Percentiles rank a stretch among this genome's conserved stretches.
Evolutionary conservation across 352 stramenopile species (phyloP).

Genomic region (Pythium vanterpoolii): DNA sequence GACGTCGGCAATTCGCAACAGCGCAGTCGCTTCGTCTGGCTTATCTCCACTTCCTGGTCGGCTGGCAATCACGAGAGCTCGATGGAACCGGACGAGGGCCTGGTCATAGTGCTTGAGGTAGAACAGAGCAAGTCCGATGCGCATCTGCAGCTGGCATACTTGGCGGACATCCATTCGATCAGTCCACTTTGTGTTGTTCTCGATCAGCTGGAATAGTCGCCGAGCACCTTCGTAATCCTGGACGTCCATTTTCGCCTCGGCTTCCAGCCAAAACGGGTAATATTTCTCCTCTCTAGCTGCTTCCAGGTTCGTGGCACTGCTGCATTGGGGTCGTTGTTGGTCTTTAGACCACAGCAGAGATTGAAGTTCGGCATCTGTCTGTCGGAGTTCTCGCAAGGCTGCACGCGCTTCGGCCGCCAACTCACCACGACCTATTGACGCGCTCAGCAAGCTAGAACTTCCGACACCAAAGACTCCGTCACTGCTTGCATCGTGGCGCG

Average conservation of each 20-base stretch:
- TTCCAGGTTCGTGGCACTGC: background rate
- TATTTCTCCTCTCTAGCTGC: slow-evolving; percentile 33
- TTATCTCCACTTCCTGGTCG: slow-evolving; percentile 21
- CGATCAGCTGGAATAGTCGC: slow-evolving; percentile 38
- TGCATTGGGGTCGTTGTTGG: slow-evolving; percentile 30
- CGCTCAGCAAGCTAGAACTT: slow-evolving; percentile 44
- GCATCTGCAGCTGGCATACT: slow-evolving; percentile 31
- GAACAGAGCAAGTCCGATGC: slow-evolving; percentile 36
- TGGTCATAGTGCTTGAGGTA: slow-evolving; percentile 48
- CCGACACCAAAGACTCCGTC: slow-evolving; percentile 31
- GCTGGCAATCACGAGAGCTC: slow-evolving; percentile 36
- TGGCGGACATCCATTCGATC: slow-evolving; percentile 32
- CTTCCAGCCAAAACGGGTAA: slow-evolving; percentile 47
- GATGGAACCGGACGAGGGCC: slow-evolving; percentile 44
- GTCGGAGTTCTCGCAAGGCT: slow-evolving; percentile 39
- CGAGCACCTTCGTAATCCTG: slow-evolving; percentile 43
- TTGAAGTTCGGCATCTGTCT: slow-evolving; percentile 35
- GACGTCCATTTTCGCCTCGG: slow-evolving; percentile 54
- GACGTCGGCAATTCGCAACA: slow-evolving; percentile 31
- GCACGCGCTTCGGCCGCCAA: slow-evolving; percentile 44
- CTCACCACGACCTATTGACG: slow-evolving; percentile 44
- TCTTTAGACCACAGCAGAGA: slow-evolving; percentile 40
- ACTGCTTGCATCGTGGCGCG: slow-evolving; percentile 7
- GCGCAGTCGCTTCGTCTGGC: slow-evolving; percentile 32
- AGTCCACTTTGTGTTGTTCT: slow-evolving; percentile 37